A percentile compares a stretch with the other conserved stretches of the same genome.
phyloP scores from a whole-genome alignment of 2,329 filamentous ascomycete genomes.

The Didymella lethalis region DNA sequence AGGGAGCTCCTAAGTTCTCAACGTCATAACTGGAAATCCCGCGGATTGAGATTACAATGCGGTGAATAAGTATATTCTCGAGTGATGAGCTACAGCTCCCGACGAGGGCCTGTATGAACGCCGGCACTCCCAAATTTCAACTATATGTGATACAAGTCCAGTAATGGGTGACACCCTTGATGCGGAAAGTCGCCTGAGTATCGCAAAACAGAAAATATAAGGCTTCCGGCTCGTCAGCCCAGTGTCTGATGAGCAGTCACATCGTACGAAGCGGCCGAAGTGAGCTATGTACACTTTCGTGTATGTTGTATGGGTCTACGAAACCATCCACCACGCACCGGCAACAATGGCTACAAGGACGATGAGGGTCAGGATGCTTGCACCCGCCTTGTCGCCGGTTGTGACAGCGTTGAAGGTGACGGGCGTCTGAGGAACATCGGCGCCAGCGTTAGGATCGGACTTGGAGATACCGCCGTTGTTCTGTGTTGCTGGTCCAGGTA shows the following conservation, averaged over 20 bases:
- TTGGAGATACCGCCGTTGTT: conserved; percentile 60
- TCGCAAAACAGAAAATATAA: conserved; percentile 10
- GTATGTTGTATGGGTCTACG: conserved; percentile 28
- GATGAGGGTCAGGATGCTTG: conserved; percentile 69
- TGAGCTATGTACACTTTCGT: conserved; percentile 1
- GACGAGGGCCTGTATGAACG: conserved; percentile 7
- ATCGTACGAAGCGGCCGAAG: background rate
- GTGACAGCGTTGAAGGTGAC: conserved; percentile 54
- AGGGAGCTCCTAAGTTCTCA: background rate
- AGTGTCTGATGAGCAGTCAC: background rate
- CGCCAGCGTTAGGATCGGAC: conserved; percentile 56
- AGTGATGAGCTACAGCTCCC: conserved; percentile 7
- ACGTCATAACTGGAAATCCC: background rate
- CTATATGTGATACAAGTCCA: conserved; percentile 15
- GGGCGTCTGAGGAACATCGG: conserved; percentile 41
- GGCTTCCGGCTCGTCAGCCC: background rate
- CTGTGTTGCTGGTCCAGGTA: conserved; percentile 54
- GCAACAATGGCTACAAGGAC: conserved; percentile 64
- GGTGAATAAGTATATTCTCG: conserved; percentile 12
- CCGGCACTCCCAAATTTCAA: conserved; percentile 19
- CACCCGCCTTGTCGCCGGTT: conserved; percentile 71
- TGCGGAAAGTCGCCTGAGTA: conserved; percentile 6
- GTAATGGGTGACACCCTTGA: background rate
- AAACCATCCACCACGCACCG: conserved; percentile 64
- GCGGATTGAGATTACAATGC: background rate